Evolutionary conservation across 2,329 filamentous ascomycete species (phyloP), one percentile per base, ranked within the genome.

Genomic region (Penicillium sp.): DNA sequence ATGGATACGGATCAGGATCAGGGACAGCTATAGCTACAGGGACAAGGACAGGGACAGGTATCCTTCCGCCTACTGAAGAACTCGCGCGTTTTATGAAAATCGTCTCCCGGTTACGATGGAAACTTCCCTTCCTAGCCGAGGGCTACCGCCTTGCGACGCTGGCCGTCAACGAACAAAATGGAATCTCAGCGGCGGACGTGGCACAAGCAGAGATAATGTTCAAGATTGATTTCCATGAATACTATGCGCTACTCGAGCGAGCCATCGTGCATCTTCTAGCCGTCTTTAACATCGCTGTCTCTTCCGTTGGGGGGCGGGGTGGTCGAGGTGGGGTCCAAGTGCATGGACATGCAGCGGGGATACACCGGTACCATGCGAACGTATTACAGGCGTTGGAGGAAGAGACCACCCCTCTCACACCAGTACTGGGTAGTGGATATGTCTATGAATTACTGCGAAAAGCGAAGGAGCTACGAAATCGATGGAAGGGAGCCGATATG

Each of bases 221-320:
- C 78, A 91, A 91, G 71, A 81, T 91, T 8, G 89, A 91, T 67
- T 92, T 91, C 61, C 87, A 89, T 73, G 89, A 92, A 67, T 91
- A 88, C 71, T 91, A 91, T 75, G 85, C 85, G 51, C 81, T 90
- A 35, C 82, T 91, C 7, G 89, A 92, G 74, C 84, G 89, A 29
- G 88, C 87, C 0, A 78, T 91, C 8, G 86, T 90, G 1, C 83
- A 88, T 47, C 76, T 90, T 1, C 81, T 90, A n/a, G 81, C 80
- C 0, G 82, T 90, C 0, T 88, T 87, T 57, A 85, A 83, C 8
- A 79, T 90, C 5, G 69, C 71, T 0, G 77, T 91, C 0, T 72
- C 78, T 0, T 72, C 76, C 0, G 68, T 63, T 6, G 58, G 64
- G n/a, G 43, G 7, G 54, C 53, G 33, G 2, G 29, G 29, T 10